Evolutionary conservation across 2,329 filamentous ascomycete species (phyloP).

Genomic region (Arthrinium puccinioides): DNA sequence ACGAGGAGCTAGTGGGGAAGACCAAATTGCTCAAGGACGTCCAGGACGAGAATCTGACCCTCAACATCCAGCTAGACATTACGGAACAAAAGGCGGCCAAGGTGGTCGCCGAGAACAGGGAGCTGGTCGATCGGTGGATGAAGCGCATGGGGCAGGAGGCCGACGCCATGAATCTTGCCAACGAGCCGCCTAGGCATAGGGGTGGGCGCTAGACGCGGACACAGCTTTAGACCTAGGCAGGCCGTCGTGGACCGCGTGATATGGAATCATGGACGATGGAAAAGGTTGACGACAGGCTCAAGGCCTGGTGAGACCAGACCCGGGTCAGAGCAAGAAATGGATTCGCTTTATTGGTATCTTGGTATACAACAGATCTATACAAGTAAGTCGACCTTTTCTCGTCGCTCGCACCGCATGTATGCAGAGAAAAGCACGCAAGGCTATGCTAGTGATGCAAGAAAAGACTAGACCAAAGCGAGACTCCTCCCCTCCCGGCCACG

Average conservation of each 20-base stretch:
- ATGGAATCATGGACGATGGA: too few species aligned
- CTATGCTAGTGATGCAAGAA: slow-evolving; percentile 6
- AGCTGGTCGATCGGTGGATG: slow-evolving; percentile 90
- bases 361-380: slow-evolving; percentile 4
- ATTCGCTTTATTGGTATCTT: slow-evolving; percentile 4
- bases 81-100: slow-evolving; percentile 68
- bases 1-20: slow-evolving; percentile 81
- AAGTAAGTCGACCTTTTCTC: slow-evolving; percentile 1
- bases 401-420: neutral
- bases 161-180: slow-evolving; percentile 72
- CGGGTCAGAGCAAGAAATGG: too few species aligned
- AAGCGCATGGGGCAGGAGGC: slow-evolving; percentile 78
- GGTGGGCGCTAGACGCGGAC: slow-evolving; percentile 13
- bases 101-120: slow-evolving; percentile 75
- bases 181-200: slow-evolving; percentile 35
- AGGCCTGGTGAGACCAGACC: too few species aligned
- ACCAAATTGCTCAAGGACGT: slow-evolving; percentile 77
- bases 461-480: too few species aligned
- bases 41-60: slow-evolving; percentile 84
- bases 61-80: slow-evolving; percentile 84
- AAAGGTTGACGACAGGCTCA: too few species aligned
- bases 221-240: too few species aligned
- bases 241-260: too few species aligned
- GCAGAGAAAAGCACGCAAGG: slow-evolving; percentile 5
- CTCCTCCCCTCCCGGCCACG: too few species aligned